phyloP scores from a whole-genome alignment of 2,329 filamentous ascomycete genomes.

The Fusarium verrucosum region DNA sequence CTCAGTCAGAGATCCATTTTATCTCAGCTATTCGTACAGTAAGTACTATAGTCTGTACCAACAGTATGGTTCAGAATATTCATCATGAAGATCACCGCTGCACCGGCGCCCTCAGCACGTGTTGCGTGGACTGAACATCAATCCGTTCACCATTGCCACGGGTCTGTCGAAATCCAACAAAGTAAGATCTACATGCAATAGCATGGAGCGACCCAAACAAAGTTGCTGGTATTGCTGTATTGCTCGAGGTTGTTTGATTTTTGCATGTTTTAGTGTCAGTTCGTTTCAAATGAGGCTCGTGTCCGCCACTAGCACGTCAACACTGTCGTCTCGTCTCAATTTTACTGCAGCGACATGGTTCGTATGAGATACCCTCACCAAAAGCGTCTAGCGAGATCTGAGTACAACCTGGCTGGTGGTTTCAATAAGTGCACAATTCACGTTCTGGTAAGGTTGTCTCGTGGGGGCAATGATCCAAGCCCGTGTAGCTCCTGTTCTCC shows the following conservation, averaged over 20 bases:
- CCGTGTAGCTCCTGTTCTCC: not conserved
- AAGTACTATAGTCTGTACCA: constrained; percentile 19
- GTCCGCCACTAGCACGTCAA: constrained; percentile 18
- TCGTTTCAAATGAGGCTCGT: constrained; percentile 20
- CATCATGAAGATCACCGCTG: constrained; percentile 32
- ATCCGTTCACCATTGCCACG: constrained; percentile 22
- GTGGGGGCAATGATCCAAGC: not conserved
- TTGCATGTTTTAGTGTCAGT: constrained; percentile 28
- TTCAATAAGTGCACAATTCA: constrained; percentile 3
- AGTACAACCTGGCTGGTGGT: constrained; percentile 9
- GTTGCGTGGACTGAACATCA: constrained; percentile 32
- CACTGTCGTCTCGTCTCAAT: constrained; percentile 9
- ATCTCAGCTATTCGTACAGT: constrained; percentile 7
- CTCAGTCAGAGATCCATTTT: constrained; percentile 21
- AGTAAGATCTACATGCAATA: constrained; percentile 32
- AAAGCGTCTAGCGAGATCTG: not conserved
- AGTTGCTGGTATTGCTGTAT: not conserved
- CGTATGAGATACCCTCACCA: not conserved
- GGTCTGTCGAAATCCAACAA: constrained; percentile 29
- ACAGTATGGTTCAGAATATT: constrained; percentile 30
- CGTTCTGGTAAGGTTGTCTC: not conserved
- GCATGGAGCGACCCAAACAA: constrained; percentile 21
- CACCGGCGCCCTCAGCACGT: constrained; percentile 23
- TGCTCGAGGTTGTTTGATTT: constrained; percentile 8
- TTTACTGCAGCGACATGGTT: constrained; percentile 14